A percentile compares a stretch with the other conserved stretches of the same genome.
phyloP scores from a whole-genome alignment of 2,329 filamentous ascomycete genomes.

The Alternaria triticina region DNA sequence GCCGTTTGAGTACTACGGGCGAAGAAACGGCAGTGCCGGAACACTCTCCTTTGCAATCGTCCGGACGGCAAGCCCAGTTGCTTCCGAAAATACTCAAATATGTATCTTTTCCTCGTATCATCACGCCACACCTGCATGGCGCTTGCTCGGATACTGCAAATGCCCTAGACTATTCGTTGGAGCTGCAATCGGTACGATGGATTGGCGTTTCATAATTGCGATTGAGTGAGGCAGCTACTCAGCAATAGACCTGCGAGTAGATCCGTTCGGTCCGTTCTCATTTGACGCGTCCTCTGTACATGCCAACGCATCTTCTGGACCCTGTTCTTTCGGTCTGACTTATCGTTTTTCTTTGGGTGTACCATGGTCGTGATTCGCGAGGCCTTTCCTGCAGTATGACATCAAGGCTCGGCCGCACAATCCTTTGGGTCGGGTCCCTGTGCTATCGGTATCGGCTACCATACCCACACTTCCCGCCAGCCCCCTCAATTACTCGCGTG shows the following conservation, averaged over 20 bases:
- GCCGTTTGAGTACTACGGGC: neutral
- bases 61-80: neutral
- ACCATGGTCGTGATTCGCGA: conserved; percentile 26
- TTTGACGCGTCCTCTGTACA: conserved; percentile 9
- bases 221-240: conserved; percentile 13
- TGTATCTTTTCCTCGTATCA: conserved; percentile 6
- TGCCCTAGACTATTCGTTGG: neutral
- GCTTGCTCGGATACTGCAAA: neutral
- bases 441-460: conserved; percentile 23
- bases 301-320: conserved; percentile 27
- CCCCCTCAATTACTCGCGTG: conserved; percentile 23
- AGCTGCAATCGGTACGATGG: conserved; percentile 5
- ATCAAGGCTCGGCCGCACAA: conserved; percentile 20
- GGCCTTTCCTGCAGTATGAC: conserved; percentile 22
- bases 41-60: neutral
- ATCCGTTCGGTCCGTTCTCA: conserved; percentile 9
- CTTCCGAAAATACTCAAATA: neutral
- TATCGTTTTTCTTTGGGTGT: conserved; percentile 9
- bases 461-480: conserved; percentile 23
- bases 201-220: conserved; percentile 20
- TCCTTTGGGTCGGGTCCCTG: conserved; percentile 5
- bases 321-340: conserved; percentile 8
- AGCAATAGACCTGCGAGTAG: neutral
- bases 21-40: conserved; percentile 1
- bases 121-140: conserved; percentile 14